Evolutionary conservation across 2,329 filamentous ascomycete genomes (phyloP), one percentile per base, ranked within the genome.

Genomic region (Catunica adiposa): DNA sequence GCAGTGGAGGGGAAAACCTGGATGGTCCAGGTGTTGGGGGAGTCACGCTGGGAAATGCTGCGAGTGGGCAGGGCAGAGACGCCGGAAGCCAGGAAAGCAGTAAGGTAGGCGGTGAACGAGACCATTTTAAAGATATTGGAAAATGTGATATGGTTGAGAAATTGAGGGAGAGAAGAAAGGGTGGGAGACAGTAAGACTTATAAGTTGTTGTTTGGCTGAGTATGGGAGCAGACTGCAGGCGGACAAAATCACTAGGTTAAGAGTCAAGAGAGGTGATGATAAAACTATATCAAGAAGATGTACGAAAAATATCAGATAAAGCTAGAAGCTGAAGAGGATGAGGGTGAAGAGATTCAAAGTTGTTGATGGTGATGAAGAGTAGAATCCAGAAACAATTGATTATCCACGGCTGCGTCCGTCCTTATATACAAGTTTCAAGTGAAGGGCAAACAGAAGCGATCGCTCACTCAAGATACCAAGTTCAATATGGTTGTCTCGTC

Each of bases 121-220:
- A 58, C 58, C 59, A 61, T 61, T 52, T 57, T 61, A 29, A 15
- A 25, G 38, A 11, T 38, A 40, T 51, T 31, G 25, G 25, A 37
- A 46, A 40, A 22, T 22, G 22, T 29, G 31, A 15, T n/a, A n/a
- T n/a, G n/a, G n/a, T n/a, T n/a, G 29, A 34, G 11, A 11, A 34
- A 5, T 34, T 11, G 29, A 34, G 29, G 11, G 29, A 34, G 29
- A n/a, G 23, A 54, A 15, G 22, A 15, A 31, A 23, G 42, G 25
- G 37, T 23, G 51, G 47, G 1, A 44, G 40, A 34, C 5, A 8
- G 8, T 3, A 31, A 44, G 15, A 11, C 7, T 44, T 20, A 34
- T 5, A 34, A 34, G 29, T 34, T 34, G 29, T 11, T 34, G 5
- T 34, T 34, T 34, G n/a, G 29, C 29, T 34, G 29, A 44, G 40